Percentiles rank a stretch among this genome's conserved stretches.
phyloP scores from a whole-genome alignment of 208 protist genomes.

The Trichomonas vaginalis region DNA sequence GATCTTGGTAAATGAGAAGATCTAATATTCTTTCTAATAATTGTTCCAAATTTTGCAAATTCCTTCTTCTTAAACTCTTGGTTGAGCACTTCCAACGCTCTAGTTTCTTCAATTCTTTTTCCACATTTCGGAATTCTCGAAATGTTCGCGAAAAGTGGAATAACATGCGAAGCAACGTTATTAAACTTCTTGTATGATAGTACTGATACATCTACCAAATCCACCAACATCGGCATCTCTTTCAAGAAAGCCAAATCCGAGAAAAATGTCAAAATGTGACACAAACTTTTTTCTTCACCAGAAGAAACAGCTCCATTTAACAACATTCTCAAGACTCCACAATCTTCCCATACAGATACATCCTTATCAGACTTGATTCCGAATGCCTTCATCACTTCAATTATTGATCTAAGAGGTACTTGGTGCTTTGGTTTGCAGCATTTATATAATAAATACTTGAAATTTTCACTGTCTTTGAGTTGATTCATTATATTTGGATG shows the following conservation, averaged over 20 bases:
- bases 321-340: not conserved
- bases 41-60: not conserved
- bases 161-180: not conserved
- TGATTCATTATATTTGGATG: not conserved
- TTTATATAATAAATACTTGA: not conserved
- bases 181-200: not conserved
- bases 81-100: not conserved
- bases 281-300: not conserved
- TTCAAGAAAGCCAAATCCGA: not conserved
- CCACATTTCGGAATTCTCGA: not conserved
- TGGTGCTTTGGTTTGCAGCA: not conserved
- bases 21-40: not conserved
- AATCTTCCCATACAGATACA: not conserved
- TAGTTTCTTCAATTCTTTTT: not conserved
- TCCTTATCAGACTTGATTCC: not conserved
- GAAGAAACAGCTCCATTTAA: not conserved
- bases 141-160: not conserved
- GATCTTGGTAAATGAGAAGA: not conserved
- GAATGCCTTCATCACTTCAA: not conserved
- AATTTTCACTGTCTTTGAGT: not conserved
- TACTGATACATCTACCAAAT: not conserved
- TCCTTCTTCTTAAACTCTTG: not conserved
- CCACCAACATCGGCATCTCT: not conserved
- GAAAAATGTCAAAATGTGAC: not conserved
- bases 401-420: not conserved